Conservation (phyloP, 805 yeast genomes). For the Metschnikowia kofuensis region DNA sequence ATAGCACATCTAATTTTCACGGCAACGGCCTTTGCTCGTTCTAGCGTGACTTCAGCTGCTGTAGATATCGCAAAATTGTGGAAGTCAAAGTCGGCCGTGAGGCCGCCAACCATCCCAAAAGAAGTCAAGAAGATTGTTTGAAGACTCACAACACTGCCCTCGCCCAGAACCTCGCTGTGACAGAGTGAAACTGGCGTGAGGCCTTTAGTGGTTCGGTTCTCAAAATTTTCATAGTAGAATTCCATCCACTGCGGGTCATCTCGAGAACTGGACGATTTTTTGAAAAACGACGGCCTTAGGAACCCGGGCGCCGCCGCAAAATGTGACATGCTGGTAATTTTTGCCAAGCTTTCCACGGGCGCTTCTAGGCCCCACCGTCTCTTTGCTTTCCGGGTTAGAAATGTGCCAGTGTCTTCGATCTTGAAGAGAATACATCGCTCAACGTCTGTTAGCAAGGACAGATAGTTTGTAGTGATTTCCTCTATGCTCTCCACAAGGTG, state of each 20-base stretch:
- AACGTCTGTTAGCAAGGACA: background rate
- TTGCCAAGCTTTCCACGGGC: constrained; percentile 3
- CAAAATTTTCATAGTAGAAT: constrained; percentile 9
- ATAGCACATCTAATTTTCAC: constrained; percentile 11
- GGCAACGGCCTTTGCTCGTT: background rate
- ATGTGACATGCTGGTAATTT: background rate
- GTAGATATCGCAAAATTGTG: constrained; percentile 2
- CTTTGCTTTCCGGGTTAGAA: constrained; percentile 6
- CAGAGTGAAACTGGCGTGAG: constrained; percentile 14
- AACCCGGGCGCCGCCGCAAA: background rate
- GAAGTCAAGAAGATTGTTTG: constrained; percentile 7
- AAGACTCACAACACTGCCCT: constrained; percentile 14
- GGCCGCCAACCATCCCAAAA: constrained; percentile 5
- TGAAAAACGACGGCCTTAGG: background rate
- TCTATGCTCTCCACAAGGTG: background rate
- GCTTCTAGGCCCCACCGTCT: constrained; percentile 8
- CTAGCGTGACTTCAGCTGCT: constrained; percentile 6
- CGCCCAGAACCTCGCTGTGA: constrained; percentile 16
- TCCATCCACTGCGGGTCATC: constrained; percentile 6
- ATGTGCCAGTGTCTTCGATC: constrained; percentile 7
- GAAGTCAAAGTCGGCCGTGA: constrained; percentile 3
- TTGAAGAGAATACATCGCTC: constrained; percentile 5
- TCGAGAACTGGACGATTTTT: background rate
- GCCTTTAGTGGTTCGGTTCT: background rate
- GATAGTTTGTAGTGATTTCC: constrained; percentile 2